Base-by-base conservation (phyloP, 208 protist genomes). In the Acanthamoeba culbertsoni region DNA sequence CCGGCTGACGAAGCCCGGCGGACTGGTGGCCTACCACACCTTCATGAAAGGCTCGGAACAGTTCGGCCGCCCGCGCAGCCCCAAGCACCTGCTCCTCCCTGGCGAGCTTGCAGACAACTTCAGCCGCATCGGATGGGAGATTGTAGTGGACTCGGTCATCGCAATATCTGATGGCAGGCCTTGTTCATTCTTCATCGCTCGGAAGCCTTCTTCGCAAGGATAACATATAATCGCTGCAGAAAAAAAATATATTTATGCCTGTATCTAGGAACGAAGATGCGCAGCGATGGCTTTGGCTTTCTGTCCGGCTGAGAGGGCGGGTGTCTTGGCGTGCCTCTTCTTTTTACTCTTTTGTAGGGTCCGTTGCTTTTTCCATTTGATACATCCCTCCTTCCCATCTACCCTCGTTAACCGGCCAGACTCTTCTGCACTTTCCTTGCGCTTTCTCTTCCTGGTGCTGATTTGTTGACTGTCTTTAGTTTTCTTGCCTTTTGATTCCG, bases 11-110 rank as follows among this genome's bases (percentile, higher is more conserved):
- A 55, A 59, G 77, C 46, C 77, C 23, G 51, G 51, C 20, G 77
- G 77, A 1, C 1, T 86, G 42, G 43, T 86, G 45, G 51, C 51
- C 46, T 86, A 86, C 23, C 77, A 86, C 48, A 86, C 77, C 14
- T 86, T 86, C 51, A 86, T 86, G 77, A 62, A 86, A 28, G 77
- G 77, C 46, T 37, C 46, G 12, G 77, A 86, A 46, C 77, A 62
- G 37, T 86, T 53, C 28, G 77, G 77, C 3, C 77, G 77, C 14
- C 77, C 77, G 2, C 43, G 77, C 43, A 86, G 45, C 77, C 12
- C 43, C 46, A 86, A 86, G 77, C 77, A 86, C 45, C 51, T 86
- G 10, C 31, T 86, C 16, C 33, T 63, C 45, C 46, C 43, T 6
- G 77, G 45, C 26, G 77, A 86, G 77, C 48, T 86, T 1, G 77